Evolutionary conservation across 179 eudicot species (phyloP).

Genomic region (Corrigiola litoralis): DNA sequence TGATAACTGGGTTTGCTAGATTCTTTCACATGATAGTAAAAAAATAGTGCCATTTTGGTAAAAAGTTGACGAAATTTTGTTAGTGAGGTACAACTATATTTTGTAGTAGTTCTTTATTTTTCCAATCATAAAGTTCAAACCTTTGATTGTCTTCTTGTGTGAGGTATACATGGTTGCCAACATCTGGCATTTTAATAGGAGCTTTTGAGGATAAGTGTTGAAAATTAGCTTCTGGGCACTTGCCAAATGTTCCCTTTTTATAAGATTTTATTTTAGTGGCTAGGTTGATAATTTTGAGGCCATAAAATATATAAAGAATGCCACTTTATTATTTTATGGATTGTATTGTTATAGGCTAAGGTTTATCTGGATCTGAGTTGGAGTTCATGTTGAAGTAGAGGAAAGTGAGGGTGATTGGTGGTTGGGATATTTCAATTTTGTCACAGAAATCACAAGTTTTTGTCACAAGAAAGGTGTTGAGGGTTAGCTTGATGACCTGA

Average conservation of each 20-base stretch:
- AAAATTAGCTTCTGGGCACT: conserved; percentile 19
- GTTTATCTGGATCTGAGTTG: conserved; percentile 31
- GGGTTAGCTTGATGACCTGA: conserved; percentile 28
- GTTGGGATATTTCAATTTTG: conserved; percentile 28
- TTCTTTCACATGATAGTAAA: not conserved
- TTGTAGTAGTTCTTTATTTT: conserved; percentile 1
- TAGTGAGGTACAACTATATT: conserved; percentile 1
- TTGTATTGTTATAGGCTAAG: not conserved
- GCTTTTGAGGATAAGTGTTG: conserved; percentile 23
- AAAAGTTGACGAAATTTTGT: not conserved
- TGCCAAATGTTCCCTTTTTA: conserved; percentile 36
- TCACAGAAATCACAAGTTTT: conserved; percentile 34
- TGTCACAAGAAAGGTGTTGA: conserved; percentile 40
- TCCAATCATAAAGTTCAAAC: not conserved
- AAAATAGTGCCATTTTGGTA: not conserved
- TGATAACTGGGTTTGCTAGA: conserved; percentile 19
- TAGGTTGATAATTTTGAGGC: conserved; percentile 7
- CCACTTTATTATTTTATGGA: not conserved
- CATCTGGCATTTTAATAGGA: conserved; percentile 33
- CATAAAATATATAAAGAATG: not conserved
- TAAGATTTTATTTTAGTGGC: conserved; percentile 15
- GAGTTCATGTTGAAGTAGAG: not conserved
- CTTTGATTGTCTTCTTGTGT: conserved; percentile 17
- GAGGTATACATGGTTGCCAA: conserved; percentile 17
- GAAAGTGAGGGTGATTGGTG: conserved; percentile 13